Evolutionary conservation across 2,329 filamentous ascomycete species (phyloP).

Genomic region (Colletotrichum siamense): DNA sequence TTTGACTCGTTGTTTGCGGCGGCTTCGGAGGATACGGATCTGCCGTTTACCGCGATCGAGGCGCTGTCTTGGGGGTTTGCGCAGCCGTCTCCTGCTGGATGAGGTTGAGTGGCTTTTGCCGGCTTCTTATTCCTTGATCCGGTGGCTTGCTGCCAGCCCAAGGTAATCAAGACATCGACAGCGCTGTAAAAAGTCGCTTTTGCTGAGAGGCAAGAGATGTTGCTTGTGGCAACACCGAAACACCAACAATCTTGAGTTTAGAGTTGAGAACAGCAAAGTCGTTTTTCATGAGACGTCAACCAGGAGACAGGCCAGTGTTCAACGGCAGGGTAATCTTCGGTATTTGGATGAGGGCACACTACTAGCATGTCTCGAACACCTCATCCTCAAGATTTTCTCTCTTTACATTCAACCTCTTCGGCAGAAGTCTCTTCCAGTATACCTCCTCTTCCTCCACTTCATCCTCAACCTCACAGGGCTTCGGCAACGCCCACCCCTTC

Average conservation of each 20-base stretch:
- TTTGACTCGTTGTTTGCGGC: neutral
- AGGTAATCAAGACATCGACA: neutral
- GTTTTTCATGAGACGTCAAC: neutral
- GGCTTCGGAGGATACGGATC: neutral
- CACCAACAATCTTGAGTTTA: neutral
- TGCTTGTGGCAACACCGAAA: neutral
- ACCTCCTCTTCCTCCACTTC: neutral
- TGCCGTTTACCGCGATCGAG: slow-evolving; percentile 10
- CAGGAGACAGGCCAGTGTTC: neutral
- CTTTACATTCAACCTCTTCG: neutral
- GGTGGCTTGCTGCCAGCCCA: neutral
- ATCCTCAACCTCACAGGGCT: neutral
- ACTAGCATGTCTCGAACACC: neutral
- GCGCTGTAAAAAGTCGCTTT: neutral
- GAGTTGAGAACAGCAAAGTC: neutral
- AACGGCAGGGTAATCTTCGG: neutral
- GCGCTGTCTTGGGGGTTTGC: slow-evolving; percentile 20
- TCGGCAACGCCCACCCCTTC: neutral
- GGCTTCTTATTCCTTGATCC: neutral
- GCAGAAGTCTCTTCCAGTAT: neutral
- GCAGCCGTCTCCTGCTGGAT: neutral
- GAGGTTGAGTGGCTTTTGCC: neutral
- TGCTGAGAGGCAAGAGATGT: too few species aligned
- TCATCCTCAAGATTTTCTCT: neutral
- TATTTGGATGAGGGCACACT: neutral